A percentile compares a stretch with the other conserved stretches of the same genome.
phyloP scores from a whole-genome alignment of 495 filamentous ascomycete species.

The Penicillium cinerascens region DNA sequence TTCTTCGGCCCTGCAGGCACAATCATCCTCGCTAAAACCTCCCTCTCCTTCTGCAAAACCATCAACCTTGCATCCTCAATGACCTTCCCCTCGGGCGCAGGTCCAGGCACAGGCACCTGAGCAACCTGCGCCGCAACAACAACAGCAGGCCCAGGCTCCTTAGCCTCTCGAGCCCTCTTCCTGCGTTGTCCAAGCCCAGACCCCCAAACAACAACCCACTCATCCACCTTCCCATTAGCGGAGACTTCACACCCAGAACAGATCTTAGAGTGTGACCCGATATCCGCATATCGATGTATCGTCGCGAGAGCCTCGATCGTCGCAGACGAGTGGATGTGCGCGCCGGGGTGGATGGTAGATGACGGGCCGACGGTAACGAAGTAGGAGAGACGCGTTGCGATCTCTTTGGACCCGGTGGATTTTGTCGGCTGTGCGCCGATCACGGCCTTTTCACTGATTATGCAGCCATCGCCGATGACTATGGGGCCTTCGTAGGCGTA shows the following conservation, averaged over 20 bases:
- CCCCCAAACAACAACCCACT: constrained; percentile 48
- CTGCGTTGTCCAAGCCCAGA: constrained; percentile 33
- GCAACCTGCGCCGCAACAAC: constrained; percentile 18
- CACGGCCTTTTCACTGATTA: constrained; percentile 68
- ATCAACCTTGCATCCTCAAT: constrained; percentile 48
- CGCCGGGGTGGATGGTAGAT: constrained; percentile 32
- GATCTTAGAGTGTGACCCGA: constrained; percentile 42
- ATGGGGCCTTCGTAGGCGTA: constrained; percentile 67
- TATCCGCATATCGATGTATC: constrained; percentile 26
- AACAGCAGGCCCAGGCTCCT: constrained; percentile 20
- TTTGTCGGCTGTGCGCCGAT: constrained; percentile 49
- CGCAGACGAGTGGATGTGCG: constrained; percentile 33
- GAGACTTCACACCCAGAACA: constrained; percentile 37
- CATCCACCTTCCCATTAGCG: constrained; percentile 22
- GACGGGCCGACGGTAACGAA: constrained; percentile 35
- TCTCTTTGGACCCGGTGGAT: constrained; percentile 6
- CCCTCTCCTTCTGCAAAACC: constrained; percentile 44
- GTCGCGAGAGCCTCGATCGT: constrained; percentile 34
- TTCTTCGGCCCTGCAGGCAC: constrained; percentile 29
- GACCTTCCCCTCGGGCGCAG: constrained; percentile 30
- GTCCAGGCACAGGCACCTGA: constrained; percentile 17
- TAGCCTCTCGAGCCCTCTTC: constrained; percentile 26
- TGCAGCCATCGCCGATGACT: constrained; percentile 66
- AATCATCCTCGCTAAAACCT: constrained; percentile 39
- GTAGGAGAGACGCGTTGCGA: constrained; percentile 32